Base-by-base conservation (phyloP, 2,329 filamentous ascomycete genomes). In the Hawksworthiomyces lignivorus region DNA sequence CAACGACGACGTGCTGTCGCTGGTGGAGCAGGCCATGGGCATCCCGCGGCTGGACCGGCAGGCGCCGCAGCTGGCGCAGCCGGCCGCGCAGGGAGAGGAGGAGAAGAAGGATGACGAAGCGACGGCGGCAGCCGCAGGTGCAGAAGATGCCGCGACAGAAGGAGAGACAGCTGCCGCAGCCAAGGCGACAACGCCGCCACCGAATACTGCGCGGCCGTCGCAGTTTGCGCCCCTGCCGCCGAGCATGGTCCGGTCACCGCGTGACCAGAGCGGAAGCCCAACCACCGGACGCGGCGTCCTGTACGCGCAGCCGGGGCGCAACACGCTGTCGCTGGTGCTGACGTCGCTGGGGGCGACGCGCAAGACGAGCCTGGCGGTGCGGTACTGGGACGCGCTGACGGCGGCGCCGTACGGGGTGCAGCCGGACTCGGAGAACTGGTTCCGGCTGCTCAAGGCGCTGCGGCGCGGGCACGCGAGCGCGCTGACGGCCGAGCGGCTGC, bases 11-110 rank as follows among this genome's bases (percentile, higher is more conserved):
- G 68, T 95, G 3, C 71, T 95, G 18, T 75, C 76, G 29, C 67
- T 96, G 17, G 62, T 94, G n/a, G 73, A 87, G 50, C 82, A 95
- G 61, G 85, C 87, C 1, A 89, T 90, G 78, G 74, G 77, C 35
- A 73, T 95, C 31, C 77, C 82, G 26, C 75, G 77, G 39, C 56
- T 66, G 50, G 68, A 60, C 51, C 39, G 41, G 24, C 20, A 28
- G 36, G 14, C 24, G 17, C 15, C 24, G 31, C 18, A 48, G 6
- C 4, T 8, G 22, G 4, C 21, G 21, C 26, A 9, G 48, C 43
- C 18, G 34, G 36, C 26, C 27, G 18, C 7, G 14, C 17, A 4
- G 19, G 11, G 28, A 20, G 12, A 30, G 15, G 20, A 21, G 1
- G 15, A 11, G 12, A 36, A 34, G 26, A 12, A 5, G 18, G 19